Evolutionary conservation across 1,284 basidiomycete genomes (phyloP).

Genomic region (Boletus semigastroideus): DNA sequence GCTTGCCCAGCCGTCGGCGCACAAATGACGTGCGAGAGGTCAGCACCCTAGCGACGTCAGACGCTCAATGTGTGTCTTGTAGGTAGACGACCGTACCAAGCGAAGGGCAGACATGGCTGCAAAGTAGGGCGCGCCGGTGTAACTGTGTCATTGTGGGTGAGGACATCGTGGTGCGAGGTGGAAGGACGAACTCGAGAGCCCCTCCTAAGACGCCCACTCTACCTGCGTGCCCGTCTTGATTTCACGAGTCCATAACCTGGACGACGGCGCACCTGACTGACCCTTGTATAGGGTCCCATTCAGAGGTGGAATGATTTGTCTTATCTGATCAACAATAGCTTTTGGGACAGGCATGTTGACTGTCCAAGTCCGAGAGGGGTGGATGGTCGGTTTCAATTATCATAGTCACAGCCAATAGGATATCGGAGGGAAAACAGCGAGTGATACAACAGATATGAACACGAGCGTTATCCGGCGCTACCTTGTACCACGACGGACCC

Average conservation of each 20-base stretch:
- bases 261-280: conserved; percentile 71
- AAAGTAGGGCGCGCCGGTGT: conserved; percentile 96
- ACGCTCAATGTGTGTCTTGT: no score
- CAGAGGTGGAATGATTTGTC: conserved; percentile 81
- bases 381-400: background rate
- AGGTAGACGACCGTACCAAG: conserved; percentile 51
- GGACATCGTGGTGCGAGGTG: background rate
- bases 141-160: conserved; percentile 44
- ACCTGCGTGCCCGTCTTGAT: conserved; percentile 42
- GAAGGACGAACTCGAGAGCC: conserved; percentile 71
- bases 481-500: conserved; percentile 3
- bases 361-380: background rate
- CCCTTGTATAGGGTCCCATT: conserved; percentile 90
- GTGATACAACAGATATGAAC: conserved; percentile 29
- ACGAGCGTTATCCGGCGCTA: conserved; percentile 16
- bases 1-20: conserved; percentile 85
- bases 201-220: conserved; percentile 94
- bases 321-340: conserved; percentile 64
- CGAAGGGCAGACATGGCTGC: conserved; percentile 85
- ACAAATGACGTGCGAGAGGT: conserved; percentile 96
- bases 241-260: background rate
- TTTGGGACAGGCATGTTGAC: conserved; percentile 57
- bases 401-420: conserved; percentile 8
- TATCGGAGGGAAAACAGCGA: conserved; percentile 10
- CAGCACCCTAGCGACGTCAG: conserved; percentile 65